A percentile compares a stretch with the other conserved stretches of the same genome.
These are phyloP conservation scores for Fusarium keratoplasticum DNA, from an alignment of 2,329 filamentous ascomycete genomes.

Conservation along the genomic window DNA sequence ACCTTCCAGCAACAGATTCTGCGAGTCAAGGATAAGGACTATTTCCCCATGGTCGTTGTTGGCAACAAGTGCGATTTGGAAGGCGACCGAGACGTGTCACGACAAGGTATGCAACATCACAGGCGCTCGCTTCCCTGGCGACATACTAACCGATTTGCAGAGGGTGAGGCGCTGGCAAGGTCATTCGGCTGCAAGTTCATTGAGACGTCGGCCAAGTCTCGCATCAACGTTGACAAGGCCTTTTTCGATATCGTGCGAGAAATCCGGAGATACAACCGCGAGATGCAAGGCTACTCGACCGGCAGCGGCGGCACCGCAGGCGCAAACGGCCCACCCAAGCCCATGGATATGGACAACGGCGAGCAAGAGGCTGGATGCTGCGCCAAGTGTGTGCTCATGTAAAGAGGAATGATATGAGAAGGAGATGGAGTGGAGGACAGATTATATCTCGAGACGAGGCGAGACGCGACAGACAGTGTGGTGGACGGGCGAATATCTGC, in stretches of 20 bases:
- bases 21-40: constrained; percentile 99
- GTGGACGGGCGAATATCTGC: constrained; percentile 20
- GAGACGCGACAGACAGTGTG: constrained; percentile 10
- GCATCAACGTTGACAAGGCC: constrained; percentile 97
- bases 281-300: constrained; percentile 89
- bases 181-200: constrained; percentile 98
- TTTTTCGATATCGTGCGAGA: constrained; percentile 99
- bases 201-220: constrained; percentile 97
- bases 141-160: constrained; percentile 59
- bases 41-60: constrained; percentile 99
- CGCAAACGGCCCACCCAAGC: constrained; percentile 71
- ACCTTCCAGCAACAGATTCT: constrained; percentile 99
- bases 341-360: constrained; percentile 83
- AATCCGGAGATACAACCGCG: constrained; percentile 97
- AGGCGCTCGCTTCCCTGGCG: neutral
- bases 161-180: constrained; percentile 87
- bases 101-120: constrained; percentile 77
- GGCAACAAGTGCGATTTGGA: constrained; percentile 99
- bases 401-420: constrained; percentile 49
- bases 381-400: constrained; percentile 89
- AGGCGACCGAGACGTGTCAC: constrained; percentile 87
- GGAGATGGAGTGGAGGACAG: constrained; percentile 23
- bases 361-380: constrained; percentile 82
- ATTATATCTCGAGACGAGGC: constrained; percentile 19
- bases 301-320: constrained; percentile 74